These are phyloP conservation scores for Penicillium sp. DNA, from an alignment of 2,329 filamentous ascomycete species.

Conservation along the genomic window DNA sequence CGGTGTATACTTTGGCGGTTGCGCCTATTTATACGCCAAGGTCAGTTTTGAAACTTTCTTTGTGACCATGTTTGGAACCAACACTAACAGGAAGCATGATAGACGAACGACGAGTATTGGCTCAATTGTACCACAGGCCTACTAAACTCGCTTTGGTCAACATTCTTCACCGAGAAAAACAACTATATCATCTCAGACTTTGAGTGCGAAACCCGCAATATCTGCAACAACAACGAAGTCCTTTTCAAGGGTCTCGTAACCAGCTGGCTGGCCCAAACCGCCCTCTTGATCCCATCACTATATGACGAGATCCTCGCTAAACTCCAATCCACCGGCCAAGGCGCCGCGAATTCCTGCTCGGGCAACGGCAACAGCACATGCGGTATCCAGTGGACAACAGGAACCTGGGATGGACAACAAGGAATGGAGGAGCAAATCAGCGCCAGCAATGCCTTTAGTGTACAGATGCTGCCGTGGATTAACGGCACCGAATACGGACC, in stretches of 20 bases:
- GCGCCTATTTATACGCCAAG: conserved; percentile 68
- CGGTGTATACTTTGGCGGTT: conserved; percentile 59
- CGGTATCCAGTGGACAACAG: conserved; percentile 61
- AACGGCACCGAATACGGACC: conserved; percentile 46
- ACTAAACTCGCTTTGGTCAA: conserved; percentile 46
- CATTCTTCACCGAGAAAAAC: conserved; percentile 52
- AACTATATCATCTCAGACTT: conserved; percentile 53
- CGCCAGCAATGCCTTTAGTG: conserved; percentile 63
- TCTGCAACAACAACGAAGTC: conserved; percentile 69
- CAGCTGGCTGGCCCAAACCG: conserved; percentile 62
- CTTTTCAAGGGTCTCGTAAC: conserved; percentile 71
- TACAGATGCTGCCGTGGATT: conserved; percentile 52
- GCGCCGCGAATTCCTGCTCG: conserved; percentile 63
- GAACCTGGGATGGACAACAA: conserved; percentile 54
- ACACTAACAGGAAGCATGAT: not conserved
- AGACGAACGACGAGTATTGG: conserved; percentile 56
- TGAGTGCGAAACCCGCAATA: conserved; percentile 30
- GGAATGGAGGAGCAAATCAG: conserved; percentile 71
- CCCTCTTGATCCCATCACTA: conserved; percentile 63
- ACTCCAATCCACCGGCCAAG: conserved; percentile 58
- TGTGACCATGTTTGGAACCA: not conserved
- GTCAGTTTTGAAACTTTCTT: conserved; percentile 34
- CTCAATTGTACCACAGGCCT: conserved; percentile 56
- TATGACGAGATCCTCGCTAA: conserved; percentile 56
- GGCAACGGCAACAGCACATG: conserved; percentile 61